Conservation (phyloP, 1,284 basidiomycete genomes). For the Papiliotrema nemorosa region DNA sequence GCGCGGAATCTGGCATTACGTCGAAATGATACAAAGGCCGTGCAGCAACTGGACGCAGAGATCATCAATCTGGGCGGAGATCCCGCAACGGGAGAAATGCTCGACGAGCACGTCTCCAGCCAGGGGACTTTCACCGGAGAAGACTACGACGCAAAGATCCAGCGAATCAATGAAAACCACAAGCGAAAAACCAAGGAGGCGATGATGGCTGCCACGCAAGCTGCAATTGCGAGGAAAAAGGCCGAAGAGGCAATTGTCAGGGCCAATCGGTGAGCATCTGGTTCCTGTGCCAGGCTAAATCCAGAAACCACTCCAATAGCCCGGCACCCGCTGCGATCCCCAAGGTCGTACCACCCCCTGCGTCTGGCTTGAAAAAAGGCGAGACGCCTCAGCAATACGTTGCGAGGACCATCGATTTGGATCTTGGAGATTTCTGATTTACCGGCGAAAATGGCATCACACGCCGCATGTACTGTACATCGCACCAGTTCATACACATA, state of each 20-base stretch:
- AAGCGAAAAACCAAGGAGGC: constrained; percentile 72
- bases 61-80: constrained; percentile 57
- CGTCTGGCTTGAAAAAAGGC: constrained; percentile 33
- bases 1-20: constrained; percentile 65
- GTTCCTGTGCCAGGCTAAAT: background rate
- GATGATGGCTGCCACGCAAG: constrained; percentile 69
- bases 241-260: constrained; percentile 41
- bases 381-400: constrained; percentile 47
- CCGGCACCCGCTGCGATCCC: constrained; percentile 7
- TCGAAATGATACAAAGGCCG: constrained; percentile 64
- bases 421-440: constrained; percentile 49
- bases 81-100: constrained; percentile 32
- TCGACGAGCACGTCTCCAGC: constrained; percentile 3
- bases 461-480: too few species aligned
- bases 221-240: constrained; percentile 65
- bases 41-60: constrained; percentile 59
- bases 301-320: constrained; percentile 4
- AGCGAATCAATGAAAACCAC: constrained; percentile 83
- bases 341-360: constrained; percentile 8
- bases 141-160: constrained; percentile 59
- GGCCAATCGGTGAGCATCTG: constrained; percentile 25
- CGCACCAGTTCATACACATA: too few species aligned
- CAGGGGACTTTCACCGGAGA: constrained; percentile 30
- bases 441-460: too few species aligned
- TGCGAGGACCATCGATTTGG: constrained; percentile 48